Evolutionary conservation across 208 protist genomes (phyloP), one percentile per base, ranked within the genome.

Genomic region (Leishmania lainsoni): DNA sequence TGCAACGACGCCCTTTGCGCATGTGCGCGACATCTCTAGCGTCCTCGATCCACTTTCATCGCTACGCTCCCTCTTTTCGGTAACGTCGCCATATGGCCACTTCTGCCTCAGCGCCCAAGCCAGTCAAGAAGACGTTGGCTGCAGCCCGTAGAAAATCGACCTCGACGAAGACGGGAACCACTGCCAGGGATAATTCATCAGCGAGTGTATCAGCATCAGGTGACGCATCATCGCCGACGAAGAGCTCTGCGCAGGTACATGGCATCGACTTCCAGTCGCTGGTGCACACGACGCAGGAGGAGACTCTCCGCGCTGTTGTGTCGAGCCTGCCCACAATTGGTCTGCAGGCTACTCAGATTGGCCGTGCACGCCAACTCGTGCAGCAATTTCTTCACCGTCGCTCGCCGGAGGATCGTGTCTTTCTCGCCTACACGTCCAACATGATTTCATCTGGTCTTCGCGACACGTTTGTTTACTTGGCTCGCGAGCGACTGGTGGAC

Each of bases 361-460:
- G 93, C 17, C 88, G 85, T 12, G 95, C 92, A 1, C 89, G 93
- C 5, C 73, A 65, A 0, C 81, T 98, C 3, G 83, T 97, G 22
- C 94, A 95, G 80, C 74, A 78, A 12, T 84, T 92, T 12, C 82
- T 98, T 72, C 87, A 92, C 70, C 84, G 88, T 68, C 86, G 84
- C 26, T 54, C 79, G 4, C 39, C 73, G 26, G 91, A 88, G 10
- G 89, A 95, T 65, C 73, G 79, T 12, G 99, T 99, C 26, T 99
- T 99, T 81, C 89, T 99, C 3, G 98, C 99, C 3, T 99, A 99
- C 92, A 99, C 99, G 1, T 99, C 98, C 16, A 99, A 99, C 85
- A 85, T 99, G 48, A 98, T 99, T n/a, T 99, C 99, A 3, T 98
- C 91, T 75, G 99, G 99, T 17, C 81, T 99, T 42, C 95, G 99